These are phyloP conservation scores for Endoconidiophora polonica DNA, from an alignment of 2,329 filamentous ascomycete genomes.

Conservation along the genomic window DNA sequence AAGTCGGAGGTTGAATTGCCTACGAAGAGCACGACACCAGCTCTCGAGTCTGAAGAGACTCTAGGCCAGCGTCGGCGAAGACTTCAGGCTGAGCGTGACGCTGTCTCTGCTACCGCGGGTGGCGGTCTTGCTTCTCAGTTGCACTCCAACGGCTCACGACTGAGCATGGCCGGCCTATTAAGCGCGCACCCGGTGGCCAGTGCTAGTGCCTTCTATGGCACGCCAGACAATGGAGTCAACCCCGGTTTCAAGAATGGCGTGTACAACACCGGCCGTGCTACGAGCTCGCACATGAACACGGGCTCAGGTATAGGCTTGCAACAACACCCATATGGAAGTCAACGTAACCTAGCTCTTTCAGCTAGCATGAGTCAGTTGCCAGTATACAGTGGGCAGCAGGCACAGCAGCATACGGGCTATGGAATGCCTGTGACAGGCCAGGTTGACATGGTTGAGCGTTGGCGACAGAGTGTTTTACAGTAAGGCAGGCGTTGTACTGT, in stretches of 20 bases:
- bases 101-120: constrained; percentile 39
- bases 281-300: neutral
- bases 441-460: constrained; percentile 25
- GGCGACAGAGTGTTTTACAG: constrained; percentile 25
- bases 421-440: constrained; percentile 11
- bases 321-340: constrained; percentile 6
- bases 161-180: constrained; percentile 43
- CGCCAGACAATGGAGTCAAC: constrained; percentile 20
- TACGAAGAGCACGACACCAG: constrained; percentile 16
- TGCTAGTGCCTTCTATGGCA: constrained; percentile 11
- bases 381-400: neutral
- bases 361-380: constrained; percentile 7
- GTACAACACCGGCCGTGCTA: constrained; percentile 37
- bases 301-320: too few species aligned
- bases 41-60: constrained; percentile 51
- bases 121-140: constrained; percentile 14
- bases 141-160: constrained; percentile 20
- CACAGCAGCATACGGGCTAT: constrained; percentile 7
- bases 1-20: constrained; percentile 26
- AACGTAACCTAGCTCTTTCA: constrained; percentile 19
- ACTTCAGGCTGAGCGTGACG: constrained; percentile 53
- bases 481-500: neutral
- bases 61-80: constrained; percentile 60
- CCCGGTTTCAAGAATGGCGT: constrained; percentile 31
- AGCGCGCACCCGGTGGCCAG: constrained; percentile 25